phyloP scores from a whole-genome alignment of 2,329 filamentous ascomycete species.

The Chrysoporthe cubensis region DNA sequence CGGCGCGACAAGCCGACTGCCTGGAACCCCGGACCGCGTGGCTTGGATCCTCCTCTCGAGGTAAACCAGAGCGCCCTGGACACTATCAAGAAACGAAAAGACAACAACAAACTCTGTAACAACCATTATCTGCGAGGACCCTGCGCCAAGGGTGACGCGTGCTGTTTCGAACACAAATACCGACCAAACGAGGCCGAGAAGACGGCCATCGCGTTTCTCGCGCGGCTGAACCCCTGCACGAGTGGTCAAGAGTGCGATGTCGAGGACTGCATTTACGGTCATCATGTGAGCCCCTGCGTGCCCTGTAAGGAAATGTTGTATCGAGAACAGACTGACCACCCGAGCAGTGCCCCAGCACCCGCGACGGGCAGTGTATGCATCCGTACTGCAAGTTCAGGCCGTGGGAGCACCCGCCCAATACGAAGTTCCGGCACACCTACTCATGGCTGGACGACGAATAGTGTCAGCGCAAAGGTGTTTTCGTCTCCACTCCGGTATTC shows the following conservation, averaged over 20 bases:
- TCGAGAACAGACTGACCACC: not conserved
- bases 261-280: constrained; percentile 65
- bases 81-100: constrained; percentile 58
- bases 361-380: constrained; percentile 54
- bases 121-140: constrained; percentile 63
- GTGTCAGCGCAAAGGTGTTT: not conserved
- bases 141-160: constrained; percentile 58
- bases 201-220: constrained; percentile 58
- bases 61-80: constrained; percentile 54
- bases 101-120: constrained; percentile 63
- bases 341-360: constrained; percentile 56
- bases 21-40: constrained; percentile 60
- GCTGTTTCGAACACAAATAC: constrained; percentile 61
- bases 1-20: constrained; percentile 36
- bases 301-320: not conserved
- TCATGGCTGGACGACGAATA: constrained; percentile 23
- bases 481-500: not conserved
- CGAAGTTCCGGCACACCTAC: constrained; percentile 46
- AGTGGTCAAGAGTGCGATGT: constrained; percentile 61
- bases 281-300: constrained; percentile 53
- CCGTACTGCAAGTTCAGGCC: constrained; percentile 59
- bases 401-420: constrained; percentile 61
- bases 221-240: constrained; percentile 61
- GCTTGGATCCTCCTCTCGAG: constrained; percentile 56
- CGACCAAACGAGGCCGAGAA: constrained; percentile 57